A percentile compares a stretch with the other conserved stretches of the same genome.
phyloP scores from a whole-genome alignment of 2,329 filamentous ascomycete species.

The Trichoderma aggressivum region DNA sequence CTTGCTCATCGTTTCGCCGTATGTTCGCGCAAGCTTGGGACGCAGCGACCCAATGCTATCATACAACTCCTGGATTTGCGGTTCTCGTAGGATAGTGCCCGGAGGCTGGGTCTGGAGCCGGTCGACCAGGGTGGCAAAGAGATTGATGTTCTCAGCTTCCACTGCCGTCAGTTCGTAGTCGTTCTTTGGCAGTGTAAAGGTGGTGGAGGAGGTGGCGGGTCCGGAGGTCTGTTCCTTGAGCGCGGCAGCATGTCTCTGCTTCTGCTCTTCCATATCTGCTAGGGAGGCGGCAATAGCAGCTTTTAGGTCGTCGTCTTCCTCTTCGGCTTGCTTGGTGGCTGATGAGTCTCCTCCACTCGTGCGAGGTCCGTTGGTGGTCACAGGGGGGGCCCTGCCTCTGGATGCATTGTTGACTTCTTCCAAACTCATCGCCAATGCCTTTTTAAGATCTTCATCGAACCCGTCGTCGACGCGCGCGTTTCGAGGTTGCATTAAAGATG shows the following conservation, averaged over 20 bases:
- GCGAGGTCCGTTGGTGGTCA: slow-evolving; percentile 37
- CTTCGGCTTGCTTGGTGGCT: slow-evolving; percentile 57
- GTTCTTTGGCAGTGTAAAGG: slow-evolving; percentile 69
- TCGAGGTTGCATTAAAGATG: slow-evolving; percentile 78
- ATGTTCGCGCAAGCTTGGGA: slow-evolving; percentile 90
- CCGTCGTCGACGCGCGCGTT: slow-evolving; percentile 83
- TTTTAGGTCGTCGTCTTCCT: slow-evolving; percentile 89
- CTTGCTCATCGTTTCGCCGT: slow-evolving; percentile 99
- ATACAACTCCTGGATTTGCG: slow-evolving; percentile 96
- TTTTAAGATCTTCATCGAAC: slow-evolving; percentile 93
- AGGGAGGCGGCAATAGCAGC: slow-evolving; percentile 93
- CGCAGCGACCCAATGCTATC: slow-evolving; percentile 92
- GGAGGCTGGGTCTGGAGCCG: slow-evolving; percentile 91
- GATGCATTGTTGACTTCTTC: slow-evolving; percentile 81
- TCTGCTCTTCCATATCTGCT: slow-evolving; percentile 97
- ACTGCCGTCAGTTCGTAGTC: slow-evolving; percentile 92
- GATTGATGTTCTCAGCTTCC: slow-evolving; percentile 95
- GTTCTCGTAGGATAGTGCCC: slow-evolving; percentile 92
- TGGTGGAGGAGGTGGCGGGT: slow-evolving; percentile 35
- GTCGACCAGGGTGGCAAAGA: slow-evolving; percentile 92
- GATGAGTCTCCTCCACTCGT: slow-evolving; percentile 36
- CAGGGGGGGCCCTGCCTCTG: slow-evolving; percentile 67
- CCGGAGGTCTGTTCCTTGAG: slow-evolving; percentile 74
- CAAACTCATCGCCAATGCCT: slow-evolving; percentile 91
- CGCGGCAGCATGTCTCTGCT: slow-evolving; percentile 79